Evolutionary conservation across 2,329 filamentous ascomycete species (phyloP).

Genomic region (Cercospora sp.): DNA sequence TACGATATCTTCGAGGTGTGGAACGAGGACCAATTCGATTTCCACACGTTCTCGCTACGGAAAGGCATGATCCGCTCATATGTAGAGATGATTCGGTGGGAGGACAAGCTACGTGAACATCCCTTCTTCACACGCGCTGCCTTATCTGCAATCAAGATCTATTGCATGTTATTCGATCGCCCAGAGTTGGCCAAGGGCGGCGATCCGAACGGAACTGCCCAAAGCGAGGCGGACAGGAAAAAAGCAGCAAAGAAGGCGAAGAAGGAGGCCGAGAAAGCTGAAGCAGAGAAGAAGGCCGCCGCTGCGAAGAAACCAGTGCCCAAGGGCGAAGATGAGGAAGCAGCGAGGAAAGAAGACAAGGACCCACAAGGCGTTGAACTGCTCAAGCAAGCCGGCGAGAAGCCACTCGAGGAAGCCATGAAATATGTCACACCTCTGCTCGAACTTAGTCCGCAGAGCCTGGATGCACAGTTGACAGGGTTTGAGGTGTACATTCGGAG

Average conservation of each 20-base stretch:
- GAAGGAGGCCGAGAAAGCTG: constrained; percentile 74
- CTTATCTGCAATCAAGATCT: constrained; percentile 76
- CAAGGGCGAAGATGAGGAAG: constrained; percentile 55
- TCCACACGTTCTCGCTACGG: constrained; percentile 94
- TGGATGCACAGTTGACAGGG: constrained; percentile 78
- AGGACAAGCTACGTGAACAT: constrained; percentile 85
- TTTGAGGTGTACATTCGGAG: constrained; percentile 87
- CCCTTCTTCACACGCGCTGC: constrained; percentile 89
- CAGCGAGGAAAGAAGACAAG: constrained; percentile 79
- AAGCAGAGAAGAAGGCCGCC: constrained; percentile 69
- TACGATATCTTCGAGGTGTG: constrained; percentile 94
- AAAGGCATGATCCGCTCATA: constrained; percentile 96
- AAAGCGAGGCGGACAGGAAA: constrained; percentile 82
- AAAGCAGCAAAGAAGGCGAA: constrained; percentile 67
- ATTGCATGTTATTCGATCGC: constrained; percentile 75
- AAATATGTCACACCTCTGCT: constrained; percentile 82
- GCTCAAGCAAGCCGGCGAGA: constrained; percentile 61
- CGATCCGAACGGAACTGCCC: constrained; percentile 64
- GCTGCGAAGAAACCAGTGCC: constrained; percentile 51
- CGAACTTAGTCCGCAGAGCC: constrained; percentile 75
- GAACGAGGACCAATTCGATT: constrained; percentile 99
- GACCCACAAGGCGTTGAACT: constrained; percentile 83
- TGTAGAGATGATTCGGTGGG: constrained; percentile 94
- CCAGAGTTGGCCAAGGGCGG: constrained; percentile 72
- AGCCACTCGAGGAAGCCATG: constrained; percentile 79